A percentile compares a stretch with the other conserved stretches of the same genome.
These are phyloP conservation scores for Colletotrichum orchidophilum DNA, from an alignment of 2,329 filamentous ascomycete species.

Conservation along the genomic window DNA sequence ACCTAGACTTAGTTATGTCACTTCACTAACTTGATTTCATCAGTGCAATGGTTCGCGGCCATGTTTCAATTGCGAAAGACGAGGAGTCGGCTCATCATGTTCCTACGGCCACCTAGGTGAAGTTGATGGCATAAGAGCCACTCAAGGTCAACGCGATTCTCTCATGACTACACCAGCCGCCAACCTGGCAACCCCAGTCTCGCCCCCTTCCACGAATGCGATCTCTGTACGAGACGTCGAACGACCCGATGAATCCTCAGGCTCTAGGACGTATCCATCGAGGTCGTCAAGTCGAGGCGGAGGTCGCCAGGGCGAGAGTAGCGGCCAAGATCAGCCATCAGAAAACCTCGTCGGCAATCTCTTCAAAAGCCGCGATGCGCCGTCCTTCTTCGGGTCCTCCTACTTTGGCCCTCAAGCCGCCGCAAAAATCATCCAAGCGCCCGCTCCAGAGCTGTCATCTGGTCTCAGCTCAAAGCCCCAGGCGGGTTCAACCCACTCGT, in stretches of 20 bases:
- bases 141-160: not conserved
- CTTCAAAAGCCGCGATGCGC: constrained; percentile 42
- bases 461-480: constrained; percentile 36
- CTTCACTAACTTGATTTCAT: not conserved
- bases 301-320: constrained; percentile 6
- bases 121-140: not conserved
- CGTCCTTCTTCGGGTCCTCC: constrained; percentile 43
- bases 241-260: not conserved
- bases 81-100: constrained; percentile 10
- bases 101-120: constrained; percentile 19
- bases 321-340: constrained; percentile 12
- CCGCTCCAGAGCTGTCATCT: constrained; percentile 36
- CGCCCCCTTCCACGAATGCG: not conserved
- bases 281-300: constrained; percentile 7
- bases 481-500: constrained; percentile 27
- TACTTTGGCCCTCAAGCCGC: constrained; percentile 46
- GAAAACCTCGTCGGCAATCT: constrained; percentile 40
- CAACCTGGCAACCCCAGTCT: constrained; percentile 10
- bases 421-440: constrained; percentile 43
- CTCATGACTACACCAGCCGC: not conserved
- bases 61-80: constrained; percentile 29
- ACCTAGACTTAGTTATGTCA: not conserved
- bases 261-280: constrained; percentile 4
- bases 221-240: not conserved
- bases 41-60: constrained; percentile 29